Conservation (phyloP, 2,329 filamentous ascomycete species). For the Penicillium sp. region DNA sequence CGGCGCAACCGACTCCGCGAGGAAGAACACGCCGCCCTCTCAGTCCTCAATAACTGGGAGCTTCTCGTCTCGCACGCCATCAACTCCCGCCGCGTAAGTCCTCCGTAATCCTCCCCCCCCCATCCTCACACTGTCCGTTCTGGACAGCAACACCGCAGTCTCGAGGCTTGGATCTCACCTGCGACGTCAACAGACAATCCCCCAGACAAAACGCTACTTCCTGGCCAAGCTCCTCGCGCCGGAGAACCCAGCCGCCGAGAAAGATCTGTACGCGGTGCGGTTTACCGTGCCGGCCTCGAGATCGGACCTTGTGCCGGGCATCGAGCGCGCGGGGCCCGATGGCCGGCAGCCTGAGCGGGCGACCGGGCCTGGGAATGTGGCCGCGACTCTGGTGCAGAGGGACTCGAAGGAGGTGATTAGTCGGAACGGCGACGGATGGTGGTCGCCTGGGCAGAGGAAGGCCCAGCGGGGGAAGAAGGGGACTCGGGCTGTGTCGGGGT, state of each 20-base stretch:
- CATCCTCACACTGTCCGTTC: neutral
- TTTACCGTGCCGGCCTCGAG: conserved; percentile 24
- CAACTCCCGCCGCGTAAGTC: conserved; percentile 37
- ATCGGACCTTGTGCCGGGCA: conserved; percentile 8
- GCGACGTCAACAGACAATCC: conserved; percentile 34
- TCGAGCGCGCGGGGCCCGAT: neutral
- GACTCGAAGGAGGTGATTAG: conserved; percentile 17
- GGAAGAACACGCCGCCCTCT: conserved; percentile 38
- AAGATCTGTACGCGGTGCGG: conserved; percentile 28
- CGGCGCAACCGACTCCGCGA: conserved; percentile 29
- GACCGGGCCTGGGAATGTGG: conserved; percentile 8
- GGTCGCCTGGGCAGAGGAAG: conserved; percentile 13
- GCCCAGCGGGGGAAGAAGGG: conserved; percentile 1
- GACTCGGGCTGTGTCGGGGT: conserved; percentile 1
- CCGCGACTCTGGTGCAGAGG: conserved; percentile 14
- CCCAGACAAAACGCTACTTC: conserved; percentile 39
- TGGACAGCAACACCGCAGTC: no score
- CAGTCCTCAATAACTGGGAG: conserved; percentile 40
- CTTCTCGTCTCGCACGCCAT: conserved; percentile 42
- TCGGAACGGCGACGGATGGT: conserved; percentile 15
- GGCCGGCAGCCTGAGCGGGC: conserved; percentile 6
- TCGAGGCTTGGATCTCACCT: no score
- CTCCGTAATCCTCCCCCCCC: neutral
- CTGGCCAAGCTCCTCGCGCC: conserved; percentile 35
- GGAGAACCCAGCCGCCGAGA: conserved; percentile 26